phyloP scores from a whole-genome alignment of 176 grass and related monocot genomes.

The Lolium rigidum region DNA sequence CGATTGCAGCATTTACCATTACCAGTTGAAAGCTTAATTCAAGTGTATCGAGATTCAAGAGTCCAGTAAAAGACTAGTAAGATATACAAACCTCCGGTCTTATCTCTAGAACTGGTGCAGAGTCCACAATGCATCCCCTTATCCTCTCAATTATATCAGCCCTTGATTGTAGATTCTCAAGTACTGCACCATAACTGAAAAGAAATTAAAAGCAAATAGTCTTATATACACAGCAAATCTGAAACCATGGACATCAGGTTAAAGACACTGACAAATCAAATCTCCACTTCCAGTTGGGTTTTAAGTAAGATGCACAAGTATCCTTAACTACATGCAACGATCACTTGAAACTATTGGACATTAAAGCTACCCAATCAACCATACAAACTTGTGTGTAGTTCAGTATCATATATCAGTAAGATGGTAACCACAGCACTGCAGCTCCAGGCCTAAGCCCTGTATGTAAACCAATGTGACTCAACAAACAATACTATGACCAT shows the following conservation, averaged over 20 bases:
- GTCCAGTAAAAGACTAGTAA: neutral
- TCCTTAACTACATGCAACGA: neutral
- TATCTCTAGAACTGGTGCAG: slow-evolving; percentile 87
- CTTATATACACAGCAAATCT: slow-evolving; percentile 4
- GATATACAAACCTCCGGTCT: slow-evolving; percentile 71
- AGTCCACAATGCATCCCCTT: slow-evolving; percentile 90
- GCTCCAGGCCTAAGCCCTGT: neutral
- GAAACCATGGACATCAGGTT: neutral
- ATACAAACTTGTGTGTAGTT: neutral
- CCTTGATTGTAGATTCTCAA: slow-evolving; percentile 83
- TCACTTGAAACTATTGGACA: neutral
- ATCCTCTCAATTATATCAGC: slow-evolving; percentile 84
- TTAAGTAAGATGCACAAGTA: neutral
- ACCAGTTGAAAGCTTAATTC: slow-evolving; percentile 15
- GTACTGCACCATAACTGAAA: slow-evolving; percentile 83
- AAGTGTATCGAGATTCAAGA: neutral
- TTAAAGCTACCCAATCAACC: neutral
- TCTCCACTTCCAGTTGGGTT: neutral
- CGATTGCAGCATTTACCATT: slow-evolving; percentile 2
- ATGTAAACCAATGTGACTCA: neutral
- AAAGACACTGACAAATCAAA: neutral
- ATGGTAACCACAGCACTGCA: neutral
- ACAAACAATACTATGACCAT: slow-evolving; percentile 7
- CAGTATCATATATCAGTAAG: neutral
- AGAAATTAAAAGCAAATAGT: slow-evolving; percentile 10